These are phyloP conservation scores for Umbellularia californica DNA, from an alignment of 164 flowering plant species.

Conservation along the genomic window DNA sequence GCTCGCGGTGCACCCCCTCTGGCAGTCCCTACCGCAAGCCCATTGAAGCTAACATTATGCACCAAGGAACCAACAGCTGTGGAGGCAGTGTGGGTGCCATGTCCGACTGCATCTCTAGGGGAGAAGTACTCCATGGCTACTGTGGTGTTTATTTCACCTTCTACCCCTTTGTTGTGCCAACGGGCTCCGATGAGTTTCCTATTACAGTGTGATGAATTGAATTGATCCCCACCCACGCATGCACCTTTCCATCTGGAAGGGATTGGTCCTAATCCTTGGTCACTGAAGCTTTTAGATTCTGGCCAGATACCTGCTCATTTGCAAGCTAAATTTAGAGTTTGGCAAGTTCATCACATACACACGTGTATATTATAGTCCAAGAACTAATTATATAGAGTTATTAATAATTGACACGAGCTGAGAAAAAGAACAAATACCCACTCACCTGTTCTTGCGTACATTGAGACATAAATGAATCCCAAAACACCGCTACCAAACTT, in stretches of 20 bases:
- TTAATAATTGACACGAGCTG: too few species aligned
- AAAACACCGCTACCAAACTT: too few species aligned
- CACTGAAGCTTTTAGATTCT: constrained; percentile 14
- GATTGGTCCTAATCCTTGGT: constrained; percentile 11
- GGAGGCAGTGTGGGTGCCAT: constrained; percentile 12
- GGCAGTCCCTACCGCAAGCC: constrained; percentile 6
- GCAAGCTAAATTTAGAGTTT: too few species aligned
- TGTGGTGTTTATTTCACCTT: constrained; percentile 1
- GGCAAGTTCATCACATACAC: too few species aligned
- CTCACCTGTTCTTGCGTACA: too few species aligned
- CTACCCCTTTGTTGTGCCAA: constrained; percentile 2
- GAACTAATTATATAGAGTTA: too few species aligned
- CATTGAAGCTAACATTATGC: neutral
- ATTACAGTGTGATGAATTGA: constrained; percentile 14
- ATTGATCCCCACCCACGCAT: neutral
- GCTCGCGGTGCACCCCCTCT: constrained; percentile 12
- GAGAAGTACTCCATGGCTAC: constrained; percentile 1
- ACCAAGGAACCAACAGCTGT: constrained; percentile 9
- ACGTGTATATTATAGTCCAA: too few species aligned
- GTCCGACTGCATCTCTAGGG: constrained; percentile 1
- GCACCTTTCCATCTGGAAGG: constrained; percentile 11
- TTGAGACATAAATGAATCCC: too few species aligned
- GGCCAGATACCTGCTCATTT: constrained; percentile 14
- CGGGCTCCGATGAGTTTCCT: constrained; percentile 10
- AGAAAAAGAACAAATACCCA: too few species aligned